Evolutionary conservation across 345 rosid species (phyloP), one percentile per base, ranked within the genome.

Genomic region (Conringia planisiliqua): DNA sequence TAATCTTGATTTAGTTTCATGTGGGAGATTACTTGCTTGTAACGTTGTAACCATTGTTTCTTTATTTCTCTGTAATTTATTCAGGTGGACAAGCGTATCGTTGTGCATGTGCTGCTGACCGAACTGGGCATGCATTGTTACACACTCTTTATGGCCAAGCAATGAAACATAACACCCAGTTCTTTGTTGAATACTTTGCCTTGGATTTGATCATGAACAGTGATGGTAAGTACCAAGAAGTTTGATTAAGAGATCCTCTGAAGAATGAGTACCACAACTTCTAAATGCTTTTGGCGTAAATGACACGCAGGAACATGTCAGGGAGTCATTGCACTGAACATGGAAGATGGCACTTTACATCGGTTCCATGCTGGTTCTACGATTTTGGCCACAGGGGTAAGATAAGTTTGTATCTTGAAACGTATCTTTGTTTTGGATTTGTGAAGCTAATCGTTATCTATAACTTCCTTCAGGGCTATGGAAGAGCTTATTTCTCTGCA

Each of bases 121-220:
- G 99, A 43, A 94, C 97, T 22, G 97, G 99, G 13, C 99, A 94
- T 85, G 99, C 99, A 65, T 74, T 94, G 70, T 74, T 92, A 82
- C 99, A 94, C 72, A 87, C 97, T 64, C 93, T 91, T 55, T 94
- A 90, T 86, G 97, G 98, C 74, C 97, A 94, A 85, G 98, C 98
- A 35, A 91, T 90, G 99, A 91, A 85, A 82, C 97, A 94, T 67
- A 92, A 91, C 79, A 94, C 97, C 17, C 92, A 94, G 20, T 94
- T 94, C 79, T 94, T 91, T 63, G 97, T 91, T 73, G 98, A 94
- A 74, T 94, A 94, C 81, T 94, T 94, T 85, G 97, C 98, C 56
- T 76, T 94, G 85, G 97, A 94, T 81, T 82, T 94, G 38, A 20
- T 94, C 17, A 91, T 91, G 93, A 79, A 39, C 63, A 74, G 74